phyloP scores from a whole-genome alignment of 768 basidiomycete species.

The Pleurotus eryngii region DNA sequence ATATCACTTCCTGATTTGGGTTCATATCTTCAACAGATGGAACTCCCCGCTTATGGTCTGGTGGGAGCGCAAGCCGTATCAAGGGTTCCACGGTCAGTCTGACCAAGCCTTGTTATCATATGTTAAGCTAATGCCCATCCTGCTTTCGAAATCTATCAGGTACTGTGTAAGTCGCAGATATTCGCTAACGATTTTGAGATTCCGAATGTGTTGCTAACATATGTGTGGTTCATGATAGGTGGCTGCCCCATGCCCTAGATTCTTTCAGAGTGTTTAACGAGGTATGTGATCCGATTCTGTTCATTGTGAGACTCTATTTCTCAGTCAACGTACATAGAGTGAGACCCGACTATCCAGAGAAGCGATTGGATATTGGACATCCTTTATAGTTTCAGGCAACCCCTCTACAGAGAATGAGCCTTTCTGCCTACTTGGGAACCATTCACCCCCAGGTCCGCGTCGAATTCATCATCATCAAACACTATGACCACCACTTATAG shows the following conservation, averaged over 20 bases:
- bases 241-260: conserved; percentile 26
- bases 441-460: conserved; percentile 11
- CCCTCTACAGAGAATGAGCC: conserved; percentile 21
- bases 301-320: neutral
- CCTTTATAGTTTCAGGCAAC: conserved; percentile 30
- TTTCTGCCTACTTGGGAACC: conserved; percentile 21
- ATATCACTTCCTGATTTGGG: neutral
- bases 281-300: conserved; percentile 16
- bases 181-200: too few species aligned
- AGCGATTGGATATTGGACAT: conserved; percentile 43
- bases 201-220: too few species aligned
- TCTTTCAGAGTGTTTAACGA: conserved; percentile 35
- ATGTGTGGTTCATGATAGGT: conserved; percentile 12
- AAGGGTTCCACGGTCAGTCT: conserved; percentile 38
- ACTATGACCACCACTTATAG: conserved; percentile 10
- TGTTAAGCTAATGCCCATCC: neutral
- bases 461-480: too few species aligned
- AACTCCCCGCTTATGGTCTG: conserved; percentile 40
- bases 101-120: neutral
- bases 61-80: conserved; percentile 29
- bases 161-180: conserved; percentile 8
- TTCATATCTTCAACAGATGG: conserved; percentile 25
- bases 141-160: conserved; percentile 21
- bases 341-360: conserved; percentile 33
- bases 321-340: conserved; percentile 20